Conservation (phyloP, 2,329 filamentous ascomycete species). For the Colletotrichum spinosum region DNA sequence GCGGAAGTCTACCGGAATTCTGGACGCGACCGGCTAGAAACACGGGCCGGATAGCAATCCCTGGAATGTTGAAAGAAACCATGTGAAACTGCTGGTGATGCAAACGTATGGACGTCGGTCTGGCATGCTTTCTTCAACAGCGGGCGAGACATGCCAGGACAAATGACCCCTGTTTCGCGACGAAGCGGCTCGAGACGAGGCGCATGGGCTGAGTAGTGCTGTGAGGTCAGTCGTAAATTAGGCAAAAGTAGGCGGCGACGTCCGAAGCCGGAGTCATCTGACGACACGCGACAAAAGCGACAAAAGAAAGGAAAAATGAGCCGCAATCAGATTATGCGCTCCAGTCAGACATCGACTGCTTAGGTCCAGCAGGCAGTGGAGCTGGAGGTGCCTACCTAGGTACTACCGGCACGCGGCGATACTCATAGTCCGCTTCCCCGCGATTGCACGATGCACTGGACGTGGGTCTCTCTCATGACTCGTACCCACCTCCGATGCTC, state of each 20-base stretch:
- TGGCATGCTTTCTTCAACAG: too few relatives aligned
- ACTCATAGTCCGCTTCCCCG: slow-evolving; percentile 10
- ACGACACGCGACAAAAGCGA: neutral
- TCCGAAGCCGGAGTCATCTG: slow-evolving; percentile 20
- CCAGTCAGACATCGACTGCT: slow-evolving; percentile 21
- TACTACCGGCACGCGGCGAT: neutral
- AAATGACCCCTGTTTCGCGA: neutral
- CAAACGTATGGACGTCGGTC: neutral
- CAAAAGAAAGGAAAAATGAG: neutral
- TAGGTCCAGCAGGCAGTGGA: neutral
- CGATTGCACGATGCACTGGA: slow-evolving; percentile 12
- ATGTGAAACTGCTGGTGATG: neutral
- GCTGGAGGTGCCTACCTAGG: slow-evolving; percentile 2
- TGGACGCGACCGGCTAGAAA: too few relatives aligned
- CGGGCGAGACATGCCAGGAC: neutral
- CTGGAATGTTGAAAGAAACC: neutral
- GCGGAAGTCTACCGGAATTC: too few relatives aligned
- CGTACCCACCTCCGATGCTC: slow-evolving; percentile 14
- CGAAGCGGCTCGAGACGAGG: slow-evolving; percentile 11
- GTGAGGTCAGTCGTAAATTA: neutral
- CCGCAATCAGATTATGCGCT: slow-evolving; percentile 17
- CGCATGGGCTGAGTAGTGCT: slow-evolving; percentile 10
- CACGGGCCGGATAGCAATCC: too few relatives aligned
- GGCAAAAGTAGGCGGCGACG: slow-evolving; percentile 3
- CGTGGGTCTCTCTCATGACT: slow-evolving; percentile 4